Conservation (phyloP, 805 yeast genomes). For the Wickerhamomyces alni region DNA sequence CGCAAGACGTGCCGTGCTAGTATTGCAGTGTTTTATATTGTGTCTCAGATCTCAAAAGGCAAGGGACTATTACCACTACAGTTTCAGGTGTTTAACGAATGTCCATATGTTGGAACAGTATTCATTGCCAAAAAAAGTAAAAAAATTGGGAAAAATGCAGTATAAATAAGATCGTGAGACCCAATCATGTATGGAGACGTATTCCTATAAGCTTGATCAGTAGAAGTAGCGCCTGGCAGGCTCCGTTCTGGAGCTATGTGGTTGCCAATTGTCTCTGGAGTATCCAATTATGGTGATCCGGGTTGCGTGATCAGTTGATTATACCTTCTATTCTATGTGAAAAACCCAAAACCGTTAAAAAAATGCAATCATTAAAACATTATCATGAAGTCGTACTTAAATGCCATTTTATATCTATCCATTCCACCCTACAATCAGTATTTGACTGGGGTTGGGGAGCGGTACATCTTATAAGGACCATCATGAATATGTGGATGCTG, state of each 20-base stretch:
- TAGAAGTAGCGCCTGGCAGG: too few relatives aligned
- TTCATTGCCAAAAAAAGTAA: constrained; percentile 3
- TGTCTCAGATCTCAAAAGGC: too few relatives aligned
- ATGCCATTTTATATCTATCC: constrained; percentile 21
- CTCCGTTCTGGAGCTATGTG: too few relatives aligned
- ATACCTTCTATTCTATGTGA: neutral
- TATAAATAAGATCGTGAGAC: neutral
- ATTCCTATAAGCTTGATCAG: too few relatives aligned
- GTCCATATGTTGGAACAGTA: neutral
- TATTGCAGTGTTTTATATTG: too few relatives aligned
- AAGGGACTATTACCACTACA: neutral
- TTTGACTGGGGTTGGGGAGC: constrained; percentile 31
- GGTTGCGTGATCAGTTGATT: neutral
- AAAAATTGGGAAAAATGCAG: constrained; percentile 3
- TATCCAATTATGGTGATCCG: neutral
- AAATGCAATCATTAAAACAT: constrained; percentile 4
- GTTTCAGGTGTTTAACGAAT: neutral
- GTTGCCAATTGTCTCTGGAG: too few relatives aligned
- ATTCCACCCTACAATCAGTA: constrained; percentile 11
- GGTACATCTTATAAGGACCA: constrained; percentile 43
- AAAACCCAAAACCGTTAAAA: constrained; percentile 11
- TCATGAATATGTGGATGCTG: constrained; percentile 43
- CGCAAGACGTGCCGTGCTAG: too few relatives aligned
- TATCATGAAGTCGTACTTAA: constrained; percentile 12
- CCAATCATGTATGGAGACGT: too few relatives aligned